These are phyloP conservation scores for Alternaria rosae DNA, from an alignment of 2,329 filamentous ascomycete species.

Conservation along the genomic window DNA sequence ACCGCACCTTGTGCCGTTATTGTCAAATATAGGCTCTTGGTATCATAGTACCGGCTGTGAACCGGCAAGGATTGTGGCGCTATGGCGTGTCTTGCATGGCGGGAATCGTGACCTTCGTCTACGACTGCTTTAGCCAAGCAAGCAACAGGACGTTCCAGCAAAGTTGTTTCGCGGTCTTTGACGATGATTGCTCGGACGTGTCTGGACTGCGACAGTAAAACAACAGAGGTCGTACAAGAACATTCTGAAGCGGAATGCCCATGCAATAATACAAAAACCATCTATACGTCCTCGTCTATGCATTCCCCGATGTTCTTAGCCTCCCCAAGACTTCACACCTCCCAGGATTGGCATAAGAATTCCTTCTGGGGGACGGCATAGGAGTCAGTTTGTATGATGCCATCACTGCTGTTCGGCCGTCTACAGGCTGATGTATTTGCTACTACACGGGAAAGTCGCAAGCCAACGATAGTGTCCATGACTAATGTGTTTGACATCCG, in stretches of 20 bases:
- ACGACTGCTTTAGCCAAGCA: background rate
- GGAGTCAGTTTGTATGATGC: background rate
- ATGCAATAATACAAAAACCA: background rate
- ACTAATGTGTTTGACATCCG: background rate
- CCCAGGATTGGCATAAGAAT: background rate
- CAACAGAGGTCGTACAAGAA: background rate
- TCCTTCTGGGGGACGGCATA: background rate
- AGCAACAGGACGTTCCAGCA: background rate
- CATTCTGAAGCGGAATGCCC: background rate
- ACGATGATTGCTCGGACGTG: background rate
- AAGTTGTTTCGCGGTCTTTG: no score
- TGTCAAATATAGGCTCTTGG: slow-evolving; percentile 34
- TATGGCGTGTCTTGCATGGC: slow-evolving; percentile 4
- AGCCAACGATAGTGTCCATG: background rate
- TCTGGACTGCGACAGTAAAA: background rate
- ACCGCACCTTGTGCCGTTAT: slow-evolving; percentile 21
- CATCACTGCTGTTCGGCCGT: background rate
- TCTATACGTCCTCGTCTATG: background rate
- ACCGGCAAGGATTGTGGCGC: slow-evolving; percentile 3
- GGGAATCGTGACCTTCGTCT: background rate
- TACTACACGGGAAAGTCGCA: background rate
- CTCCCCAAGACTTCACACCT: background rate
- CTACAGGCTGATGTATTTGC: background rate
- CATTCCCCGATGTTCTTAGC: background rate
- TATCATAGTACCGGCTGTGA: slow-evolving; percentile 18